Evolutionary conservation across 1,139 yeast species (phyloP), one percentile per base, ranked within the genome.

Genomic region (Kazachstania sp.): DNA sequence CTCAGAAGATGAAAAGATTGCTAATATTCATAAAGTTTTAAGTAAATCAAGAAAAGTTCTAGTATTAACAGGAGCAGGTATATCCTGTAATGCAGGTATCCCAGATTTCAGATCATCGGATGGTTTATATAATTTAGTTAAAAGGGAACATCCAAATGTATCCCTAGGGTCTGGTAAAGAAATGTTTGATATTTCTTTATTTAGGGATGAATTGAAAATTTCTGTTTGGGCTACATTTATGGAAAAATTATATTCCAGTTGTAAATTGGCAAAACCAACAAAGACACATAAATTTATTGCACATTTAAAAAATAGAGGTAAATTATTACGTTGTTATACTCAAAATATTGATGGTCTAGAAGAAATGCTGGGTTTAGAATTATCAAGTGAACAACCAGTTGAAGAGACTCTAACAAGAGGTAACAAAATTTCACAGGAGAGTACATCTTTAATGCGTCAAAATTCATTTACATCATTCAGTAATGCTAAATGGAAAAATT

Each of bases 1-100:
- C 12, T 32, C 44, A 2, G 44, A 44, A 8, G 46, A 54, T 44
- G 52, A 49, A 32, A 50, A 37, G 12, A 45, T 61, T 26, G 37
- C 47, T 12, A 55, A 53, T 45, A 61, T 63, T 5, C 59, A 57
- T 48, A 56, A 54, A 41, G 43, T 53, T 28, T 48, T 66, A 32
- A 52, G 51, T 29, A 58, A 59, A 44, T 58, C 71, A 44, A 73
- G 73, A 51, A 78, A 74, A 59, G 70, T 81, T 41, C 70, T 82
- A 12, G 73, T 82, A 8, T 66, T 88, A 48, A 87, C 97, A 0
- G 97, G 97, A 8, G 97, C 97, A 1, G 97, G 97, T 1, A 86
- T 90, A 49, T 86, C 96, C 26, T 87, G 97, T 64, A 87, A 86
- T 63, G 97, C 97, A 0, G 97, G 97, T 0, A 90, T 90, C 47